Base-by-base conservation (phyloP, 257 asterid genomes). In the Jacaranda copaia region DNA sequence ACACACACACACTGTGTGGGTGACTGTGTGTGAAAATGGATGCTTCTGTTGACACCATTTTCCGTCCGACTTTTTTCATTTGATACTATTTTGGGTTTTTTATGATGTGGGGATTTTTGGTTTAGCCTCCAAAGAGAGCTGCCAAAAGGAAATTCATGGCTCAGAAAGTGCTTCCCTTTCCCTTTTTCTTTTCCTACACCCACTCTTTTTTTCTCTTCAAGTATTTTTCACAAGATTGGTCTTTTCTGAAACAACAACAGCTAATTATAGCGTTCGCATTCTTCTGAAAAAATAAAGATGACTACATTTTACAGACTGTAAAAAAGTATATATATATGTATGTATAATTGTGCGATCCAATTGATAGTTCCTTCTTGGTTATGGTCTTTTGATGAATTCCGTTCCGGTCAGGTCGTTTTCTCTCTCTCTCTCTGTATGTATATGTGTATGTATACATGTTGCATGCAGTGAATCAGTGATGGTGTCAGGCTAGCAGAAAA, bases 401-500 rank as follows among this genome's bases (percentile, higher is more conserved):
- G 85, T 80, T 84, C 84, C 81, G 67, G 93, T 89, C 87, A 88
- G 71, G 93, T 88, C 89, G 78, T 84, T 85, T 77, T 88, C 70
- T 64, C 39, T 61, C 74, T 25, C 70, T 35, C 51, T 52, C 53
- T 14, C 6, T 48, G 14, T 19, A 32, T 19, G 3, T 9, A 5
- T 20, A 32, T 5, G 0, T 53, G 5, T 72, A 13, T 58, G 4
- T 75, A 48, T 58, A 6, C 15, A 59, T 57, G 67, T 5, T 62
- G 38, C 14, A 35, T 67, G 63, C 70, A 72, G 56, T 70, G 51
- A 36, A 73, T 63, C 69, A 82, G 78, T 77, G 82, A 77, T 65
- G 78, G 59, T 84, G 89, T 88, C 92, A 91, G 88, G 71, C 46
- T 35, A 25, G 79, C 79, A 80, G 57, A 81, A 86, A 87, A 82